Evolutionary conservation across 169 alveolate genomes (phyloP).

Genomic region (Blepharisma undulans): DNA sequence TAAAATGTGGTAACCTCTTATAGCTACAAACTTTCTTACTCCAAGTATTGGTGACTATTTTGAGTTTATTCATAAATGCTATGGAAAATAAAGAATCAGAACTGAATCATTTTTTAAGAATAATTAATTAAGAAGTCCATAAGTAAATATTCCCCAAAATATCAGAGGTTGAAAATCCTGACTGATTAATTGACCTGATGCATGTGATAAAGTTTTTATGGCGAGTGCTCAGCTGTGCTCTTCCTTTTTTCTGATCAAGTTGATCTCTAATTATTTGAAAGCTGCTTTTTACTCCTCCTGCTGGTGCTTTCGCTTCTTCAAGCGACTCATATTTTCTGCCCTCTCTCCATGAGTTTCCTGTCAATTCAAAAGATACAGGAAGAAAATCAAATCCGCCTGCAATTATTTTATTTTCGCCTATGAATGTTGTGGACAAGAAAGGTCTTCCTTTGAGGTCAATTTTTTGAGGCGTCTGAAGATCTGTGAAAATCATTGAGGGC

Average conservation of each 20-base stretch:
- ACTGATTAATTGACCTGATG: not conserved
- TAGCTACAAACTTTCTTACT: no score
- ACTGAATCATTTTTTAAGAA: not conserved
- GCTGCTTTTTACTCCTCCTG: not conserved
- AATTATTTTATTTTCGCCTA: not conserved
- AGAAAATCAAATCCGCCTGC: conserved; percentile 28
- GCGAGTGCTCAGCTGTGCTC: not conserved
- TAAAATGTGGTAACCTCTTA: not conserved
- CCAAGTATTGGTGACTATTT: not conserved
- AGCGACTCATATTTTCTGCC: not conserved
- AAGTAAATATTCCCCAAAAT: conserved; percentile 2
- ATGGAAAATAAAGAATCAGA: not conserved
- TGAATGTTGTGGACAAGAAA: not conserved
- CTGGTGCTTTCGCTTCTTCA: conserved; percentile 8
- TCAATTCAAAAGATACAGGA: not conserved
- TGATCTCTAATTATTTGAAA: not conserved
- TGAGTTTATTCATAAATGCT: not conserved
- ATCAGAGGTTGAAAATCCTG: conserved; percentile 18
- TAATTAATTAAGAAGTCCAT: conserved; percentile 16
- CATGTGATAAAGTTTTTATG: conserved; percentile 23
- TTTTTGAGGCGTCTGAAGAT: not conserved
- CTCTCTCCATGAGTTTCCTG: not conserved
- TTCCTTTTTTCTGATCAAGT: conserved; percentile 32
- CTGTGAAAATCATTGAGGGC: not conserved
- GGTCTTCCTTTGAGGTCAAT: conserved; percentile 1